A percentile compares a stretch with the other conserved stretches of the same genome.
Evolutionary conservation across 2,329 filamentous ascomycete genomes (phyloP).

Genomic region (Aspergillus candidus): DNA sequence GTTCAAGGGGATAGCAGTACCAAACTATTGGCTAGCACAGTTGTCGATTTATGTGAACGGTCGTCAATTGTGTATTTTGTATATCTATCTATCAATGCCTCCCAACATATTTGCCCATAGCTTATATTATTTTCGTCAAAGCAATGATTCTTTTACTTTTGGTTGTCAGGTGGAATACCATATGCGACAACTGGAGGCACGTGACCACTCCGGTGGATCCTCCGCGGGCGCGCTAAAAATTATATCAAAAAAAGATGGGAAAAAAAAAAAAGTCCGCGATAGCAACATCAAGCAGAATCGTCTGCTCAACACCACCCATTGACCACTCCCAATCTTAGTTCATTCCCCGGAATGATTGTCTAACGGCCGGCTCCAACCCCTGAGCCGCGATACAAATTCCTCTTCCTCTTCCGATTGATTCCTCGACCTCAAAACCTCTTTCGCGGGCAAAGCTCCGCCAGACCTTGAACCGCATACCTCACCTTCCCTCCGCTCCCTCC

Average conservation of each 20-base stretch:
- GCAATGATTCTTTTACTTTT: no score
- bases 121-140: no score
- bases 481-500: background rate
- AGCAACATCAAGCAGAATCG: conserved; percentile 5
- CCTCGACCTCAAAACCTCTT: background rate
- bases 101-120: no score
- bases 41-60: no score
- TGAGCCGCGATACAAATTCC: conserved; percentile 11
- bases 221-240: conserved; percentile 21
- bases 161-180: no score
- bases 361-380: conserved; percentile 16
- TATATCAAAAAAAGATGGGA: conserved; percentile 21
- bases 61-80: no score
- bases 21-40: no score
- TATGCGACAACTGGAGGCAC: conserved; percentile 9
- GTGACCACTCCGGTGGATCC: conserved; percentile 17
- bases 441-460: background rate
- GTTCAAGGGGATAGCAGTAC: no score
- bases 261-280: conserved; percentile 8
- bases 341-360: conserved; percentile 15
- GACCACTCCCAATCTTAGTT: background rate
- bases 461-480: background rate
- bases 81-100: no score
- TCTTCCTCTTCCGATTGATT: conserved; percentile 1
- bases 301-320: conserved; percentile 3